phyloP scores from a whole-genome alignment of 176 grass and related monocot genomes.

The Miscanthus lutarioriparius region DNA sequence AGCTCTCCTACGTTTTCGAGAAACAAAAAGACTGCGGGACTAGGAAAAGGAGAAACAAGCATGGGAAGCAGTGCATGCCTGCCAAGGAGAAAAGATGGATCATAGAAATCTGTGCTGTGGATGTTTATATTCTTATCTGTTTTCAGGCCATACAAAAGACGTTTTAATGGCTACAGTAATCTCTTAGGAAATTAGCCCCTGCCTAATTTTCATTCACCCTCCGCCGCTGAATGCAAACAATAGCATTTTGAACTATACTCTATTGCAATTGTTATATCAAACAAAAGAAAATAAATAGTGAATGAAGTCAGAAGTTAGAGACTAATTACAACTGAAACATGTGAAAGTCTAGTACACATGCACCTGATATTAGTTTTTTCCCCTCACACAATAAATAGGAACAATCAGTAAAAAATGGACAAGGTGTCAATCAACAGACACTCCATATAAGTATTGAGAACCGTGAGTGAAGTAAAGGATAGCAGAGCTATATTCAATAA shows the following conservation, averaged over 20 bases:
- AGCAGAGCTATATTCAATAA: neutral
- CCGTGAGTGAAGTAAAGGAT: neutral
- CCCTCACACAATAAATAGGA: slow-evolving; percentile 10
- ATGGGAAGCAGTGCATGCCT: no score
- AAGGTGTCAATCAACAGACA: neutral
- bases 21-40: no score
- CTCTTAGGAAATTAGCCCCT: no score
- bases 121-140: no score
- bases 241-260: neutral
- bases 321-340: neutral
- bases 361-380: neutral
- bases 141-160: no score
- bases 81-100: no score
- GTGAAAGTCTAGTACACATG: slow-evolving; percentile 13
- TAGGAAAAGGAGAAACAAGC: no score
- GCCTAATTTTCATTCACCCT: no score
- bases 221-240: neutral
- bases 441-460: neutral
- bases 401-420: neutral
- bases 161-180: no score
- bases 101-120: no score
- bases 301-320: slow-evolving; percentile 10
- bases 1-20: no score
- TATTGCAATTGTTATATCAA: slow-evolving; percentile 8
- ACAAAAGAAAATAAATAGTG: neutral